These are phyloP conservation scores for Scortechinia acanthostroma DNA, from an alignment of 2,329 filamentous ascomycete genomes.

Conservation along the genomic window DNA sequence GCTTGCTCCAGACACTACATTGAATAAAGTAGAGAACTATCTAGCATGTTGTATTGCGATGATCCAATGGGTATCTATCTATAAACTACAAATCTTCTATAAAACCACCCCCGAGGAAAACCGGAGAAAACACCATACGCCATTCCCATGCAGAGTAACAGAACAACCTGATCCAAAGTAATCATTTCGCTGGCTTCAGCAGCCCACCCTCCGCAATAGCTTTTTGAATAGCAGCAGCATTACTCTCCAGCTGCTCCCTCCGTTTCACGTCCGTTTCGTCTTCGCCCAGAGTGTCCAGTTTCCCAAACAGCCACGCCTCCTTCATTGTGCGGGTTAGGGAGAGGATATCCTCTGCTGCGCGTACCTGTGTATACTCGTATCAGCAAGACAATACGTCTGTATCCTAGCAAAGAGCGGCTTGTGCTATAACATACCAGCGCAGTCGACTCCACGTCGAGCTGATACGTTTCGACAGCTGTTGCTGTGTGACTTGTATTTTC, in stretches of 20 bases:
- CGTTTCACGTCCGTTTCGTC: slow-evolving; percentile 26
- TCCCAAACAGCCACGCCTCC: slow-evolving; percentile 58
- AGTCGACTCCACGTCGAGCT: slow-evolving; percentile 46
- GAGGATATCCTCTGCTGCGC: slow-evolving; percentile 52
- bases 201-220: slow-evolving; percentile 18
- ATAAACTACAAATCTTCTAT: neutral
- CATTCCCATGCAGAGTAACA: too few relatives aligned
- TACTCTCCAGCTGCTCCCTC: slow-evolving; percentile 29
- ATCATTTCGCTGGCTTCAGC: slow-evolving; percentile 7
- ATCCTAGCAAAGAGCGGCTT: neutral
- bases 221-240: slow-evolving; percentile 31
- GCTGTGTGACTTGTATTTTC: slow-evolving; percentile 38
- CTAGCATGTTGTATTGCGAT: too few relatives aligned
- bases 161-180: too few relatives aligned
- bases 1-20: too few relatives aligned
- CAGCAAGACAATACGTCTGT: neutral
- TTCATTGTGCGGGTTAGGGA: slow-evolving; percentile 51
- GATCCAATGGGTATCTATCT: neutral
- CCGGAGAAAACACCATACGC: too few relatives aligned
- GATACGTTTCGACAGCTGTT: slow-evolving; percentile 44
- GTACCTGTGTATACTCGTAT: slow-evolving; percentile 29
- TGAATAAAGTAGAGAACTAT: too few relatives aligned
- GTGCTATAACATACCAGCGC: slow-evolving; percentile 33
- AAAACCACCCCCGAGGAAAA: too few relatives aligned
- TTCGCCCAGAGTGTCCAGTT: slow-evolving; percentile 44